Conservation (phyloP, 768 basidiomycete genomes). For the Pleurotus salmoneostramineus region DNA sequence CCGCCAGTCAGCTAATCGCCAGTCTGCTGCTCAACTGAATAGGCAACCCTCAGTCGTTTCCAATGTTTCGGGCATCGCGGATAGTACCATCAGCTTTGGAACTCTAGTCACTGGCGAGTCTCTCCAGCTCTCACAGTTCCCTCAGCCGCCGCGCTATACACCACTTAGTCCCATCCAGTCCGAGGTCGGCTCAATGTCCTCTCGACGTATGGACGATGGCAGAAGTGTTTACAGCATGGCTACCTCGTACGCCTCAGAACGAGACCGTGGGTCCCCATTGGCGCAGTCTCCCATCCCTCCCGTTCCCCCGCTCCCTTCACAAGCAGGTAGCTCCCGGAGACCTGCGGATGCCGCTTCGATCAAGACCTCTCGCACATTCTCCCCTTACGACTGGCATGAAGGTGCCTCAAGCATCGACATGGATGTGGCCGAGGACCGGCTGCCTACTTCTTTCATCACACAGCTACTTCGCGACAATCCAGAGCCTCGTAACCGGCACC, state of each 20-base stretch:
- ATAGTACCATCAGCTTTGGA: slow-evolving; percentile 48
- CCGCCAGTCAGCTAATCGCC: slow-evolving; percentile 1
- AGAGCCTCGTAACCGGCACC: slow-evolving; percentile 20
- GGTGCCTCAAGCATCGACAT: slow-evolving; percentile 54
- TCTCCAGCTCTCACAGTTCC: slow-evolving; percentile 45
- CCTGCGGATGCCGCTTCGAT: slow-evolving; percentile 6
- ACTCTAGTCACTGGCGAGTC: slow-evolving; percentile 25
- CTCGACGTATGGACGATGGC: slow-evolving; percentile 14
- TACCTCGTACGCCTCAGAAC: slow-evolving; percentile 14
- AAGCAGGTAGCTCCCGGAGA: not conserved
- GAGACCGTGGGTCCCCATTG: slow-evolving; percentile 8
- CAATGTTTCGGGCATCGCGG: slow-evolving; percentile 52
- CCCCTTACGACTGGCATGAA: slow-evolving; percentile 58
- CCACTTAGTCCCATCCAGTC: slow-evolving; percentile 36
- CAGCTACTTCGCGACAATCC: slow-evolving; percentile 45
- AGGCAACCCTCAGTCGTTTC: slow-evolving; percentile 39
- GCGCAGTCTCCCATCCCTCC: slow-evolving; percentile 7
- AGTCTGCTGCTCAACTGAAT: not conserved
- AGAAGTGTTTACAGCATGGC: slow-evolving; percentile 19
- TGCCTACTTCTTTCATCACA: slow-evolving; percentile 62
- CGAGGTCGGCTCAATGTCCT: slow-evolving; percentile 23
- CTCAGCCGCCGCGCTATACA: slow-evolving; percentile 45
- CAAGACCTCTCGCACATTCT: slow-evolving; percentile 19
- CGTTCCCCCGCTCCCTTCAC: slow-evolving; percentile 12
- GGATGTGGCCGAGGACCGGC: slow-evolving; percentile 52